phyloP scores from a whole-genome alignment of 164 flowering plant species.

The Echeveria elegans region DNA sequence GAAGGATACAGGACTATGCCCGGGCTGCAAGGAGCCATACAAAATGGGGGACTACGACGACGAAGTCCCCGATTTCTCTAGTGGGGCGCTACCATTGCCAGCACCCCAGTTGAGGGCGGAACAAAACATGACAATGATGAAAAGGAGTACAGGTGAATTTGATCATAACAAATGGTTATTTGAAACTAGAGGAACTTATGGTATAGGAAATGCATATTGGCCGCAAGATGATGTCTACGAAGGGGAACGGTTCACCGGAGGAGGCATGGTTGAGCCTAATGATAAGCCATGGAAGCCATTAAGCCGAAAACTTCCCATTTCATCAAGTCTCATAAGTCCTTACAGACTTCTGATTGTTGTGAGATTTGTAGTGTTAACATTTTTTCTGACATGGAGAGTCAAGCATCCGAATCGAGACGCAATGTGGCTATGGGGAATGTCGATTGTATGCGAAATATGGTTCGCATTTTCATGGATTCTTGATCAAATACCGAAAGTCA shows the following conservation, averaged over 20 bases:
- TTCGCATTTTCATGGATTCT: constrained; percentile 83
- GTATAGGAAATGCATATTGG: constrained; percentile 70
- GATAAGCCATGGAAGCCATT: constrained; percentile 87
- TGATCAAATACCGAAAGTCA: constrained; percentile 68
- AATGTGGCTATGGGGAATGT: constrained; percentile 71
- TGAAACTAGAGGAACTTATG: constrained; percentile 71
- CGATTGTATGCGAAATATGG: constrained; percentile 72
- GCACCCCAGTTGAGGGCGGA: constrained; percentile 25
- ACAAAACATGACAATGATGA: constrained; percentile 46
- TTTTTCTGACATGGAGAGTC: constrained; percentile 66
- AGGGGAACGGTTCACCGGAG: constrained; percentile 11
- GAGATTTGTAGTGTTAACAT: constrained; percentile 36
- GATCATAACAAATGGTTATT: constrained; percentile 80
- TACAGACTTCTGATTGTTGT: constrained; percentile 52
- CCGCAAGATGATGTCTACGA: constrained; percentile 42
- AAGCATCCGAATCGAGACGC: constrained; percentile 54
- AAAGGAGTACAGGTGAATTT: constrained; percentile 63
- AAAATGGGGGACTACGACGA: constrained; percentile 45
- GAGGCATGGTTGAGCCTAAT: constrained; percentile 32
- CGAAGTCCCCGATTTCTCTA: constrained; percentile 25
- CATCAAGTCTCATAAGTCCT: constrained; percentile 60
- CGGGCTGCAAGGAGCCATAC: constrained; percentile 64
- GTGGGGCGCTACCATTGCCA: constrained; percentile 37
- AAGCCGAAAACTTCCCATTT: constrained; percentile 47
- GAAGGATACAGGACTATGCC: constrained; percentile 48